Evolutionary conservation across 2,329 filamentous ascomycete species (phyloP), one percentile per base, ranked within the genome.

Genomic region (Leptoxyphium fumago): DNA sequence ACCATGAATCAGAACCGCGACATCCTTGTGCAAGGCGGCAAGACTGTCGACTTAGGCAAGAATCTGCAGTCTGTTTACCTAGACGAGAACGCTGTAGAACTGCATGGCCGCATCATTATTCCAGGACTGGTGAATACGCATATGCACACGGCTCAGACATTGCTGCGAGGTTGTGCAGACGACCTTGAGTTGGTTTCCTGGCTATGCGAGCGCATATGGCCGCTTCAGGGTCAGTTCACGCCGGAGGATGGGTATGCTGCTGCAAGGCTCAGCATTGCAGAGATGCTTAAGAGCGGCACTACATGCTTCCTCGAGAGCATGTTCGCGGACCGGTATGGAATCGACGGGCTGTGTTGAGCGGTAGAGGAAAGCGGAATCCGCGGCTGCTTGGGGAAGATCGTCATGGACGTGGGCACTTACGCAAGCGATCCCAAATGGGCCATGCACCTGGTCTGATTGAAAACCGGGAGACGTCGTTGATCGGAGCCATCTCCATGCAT

Each of bases 291-390:
- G 52, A 65, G 61, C 3, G 70, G 69, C 0, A 72, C 70, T 3
- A 73, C 69, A 2, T 70, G 65, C 48, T 73, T 74, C 47, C 56
- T 73, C 5, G 70, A 73, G 52, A 70, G 68, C 38, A 71, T 73
- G 69, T 69, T 69, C 46, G 64, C 67, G 5, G 61, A 69, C 50
- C 61, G 66, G 13, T 69, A 67, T 43, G 66, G 67, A 3, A 70
- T 69, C 44, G 65, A 70, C 43, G 66, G 65, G 3, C 58, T 70
- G 4, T 62, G 60, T 45, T 55, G 52, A 21, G 66, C 66, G 0
- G 66, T 70, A 2, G 61, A 64, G 43, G 63, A 69, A 43, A 65
- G 59, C 41, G 67, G 67, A 0, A 68, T 69, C 39, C 55, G 66
- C 10, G 66, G 64, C 8, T 69, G 65, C 50, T 48, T 67, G 38